Evolutionary conservation across 768 basidiomycete species (phyloP), one percentile per base, ranked within the genome.

Genomic region (Leccinum boreale): DNA sequence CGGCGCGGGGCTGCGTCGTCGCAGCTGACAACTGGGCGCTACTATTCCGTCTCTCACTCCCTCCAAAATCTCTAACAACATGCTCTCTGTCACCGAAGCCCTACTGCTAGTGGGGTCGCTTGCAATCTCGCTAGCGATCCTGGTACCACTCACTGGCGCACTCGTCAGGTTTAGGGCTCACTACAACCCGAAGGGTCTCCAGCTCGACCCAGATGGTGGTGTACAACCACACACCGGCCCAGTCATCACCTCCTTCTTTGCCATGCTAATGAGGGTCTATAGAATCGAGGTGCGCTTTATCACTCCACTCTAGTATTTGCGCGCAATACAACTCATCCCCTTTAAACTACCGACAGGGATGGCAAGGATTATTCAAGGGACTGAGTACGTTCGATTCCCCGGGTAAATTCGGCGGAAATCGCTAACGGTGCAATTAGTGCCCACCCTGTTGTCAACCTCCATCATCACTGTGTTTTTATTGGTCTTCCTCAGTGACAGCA

Each of bases 151-250:
- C 12, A 79, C 83, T 8, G 90, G 90, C 4, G 78, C 86, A 12
- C 77, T 92, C 10, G 85, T 92, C 8, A 81, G 90, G 49, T 85
- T 89, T 69, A 80, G 92, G 72, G 89, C 89, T 29, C 91, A 93
- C 68, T 93, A 89, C 76, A 90, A 89, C 66, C 92, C 92, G 3
- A 89, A 88, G 70, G 89, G 87, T 35, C 83, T 94, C 42, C 89
- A 87, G 53, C 79, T 93, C 42, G 91, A 92, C 70, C 75, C 80
- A 29, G 90, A 91, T 67, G 90, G 87, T 31, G 85, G 80, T 49
- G 86, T 83, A n/a, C 80, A 85, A 70, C 83, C 89, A 0, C 84
- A 90, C 64, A 86, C 89, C 5, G 87, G 86, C 33, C 92, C 91
- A 57, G 80, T 90, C n/a, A 79, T 93, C 55, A 82, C 81, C 15